phyloP scores from a whole-genome alignment of 495 filamentous ascomycete genomes.

The Sporormia fimetaria region DNA sequence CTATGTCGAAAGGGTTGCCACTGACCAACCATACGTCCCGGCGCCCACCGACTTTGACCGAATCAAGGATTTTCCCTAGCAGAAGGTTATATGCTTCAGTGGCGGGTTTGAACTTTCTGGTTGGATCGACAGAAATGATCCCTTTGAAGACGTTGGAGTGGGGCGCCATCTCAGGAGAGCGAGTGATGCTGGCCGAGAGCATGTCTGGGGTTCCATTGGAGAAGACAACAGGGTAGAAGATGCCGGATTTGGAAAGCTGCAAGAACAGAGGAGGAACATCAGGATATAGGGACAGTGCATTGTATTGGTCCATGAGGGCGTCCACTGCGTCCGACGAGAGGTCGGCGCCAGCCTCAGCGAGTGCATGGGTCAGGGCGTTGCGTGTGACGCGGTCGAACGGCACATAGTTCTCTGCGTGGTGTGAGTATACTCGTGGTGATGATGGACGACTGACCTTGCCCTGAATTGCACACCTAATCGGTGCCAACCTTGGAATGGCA shows the following conservation, averaged over 20 bases:
- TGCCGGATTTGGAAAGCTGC: constrained; percentile 30
- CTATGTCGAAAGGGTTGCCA: constrained; percentile 73
- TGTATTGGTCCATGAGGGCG: constrained; percentile 53
- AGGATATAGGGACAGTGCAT: constrained; percentile 55
- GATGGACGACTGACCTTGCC: too few relatives aligned
- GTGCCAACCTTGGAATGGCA: too few relatives aligned
- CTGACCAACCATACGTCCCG: constrained; percentile 59
- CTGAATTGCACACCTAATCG: too few relatives aligned
- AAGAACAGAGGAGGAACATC: constrained; percentile 48
- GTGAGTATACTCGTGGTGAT: too few relatives aligned
- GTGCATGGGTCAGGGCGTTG: constrained; percentile 52
- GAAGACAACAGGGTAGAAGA: constrained; percentile 52
- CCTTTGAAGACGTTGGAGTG: constrained; percentile 42
- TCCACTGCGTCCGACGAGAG: constrained; percentile 37
- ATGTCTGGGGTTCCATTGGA: constrained; percentile 60
- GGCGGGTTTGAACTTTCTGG: constrained; percentile 57
- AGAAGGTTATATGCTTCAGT: constrained; percentile 53
- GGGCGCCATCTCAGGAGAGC: constrained; percentile 45
- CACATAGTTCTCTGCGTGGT: constrained; percentile 37
- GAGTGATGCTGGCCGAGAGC: constrained; percentile 48
- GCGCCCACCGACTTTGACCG: constrained; percentile 37
- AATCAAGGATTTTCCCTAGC: constrained; percentile 25
- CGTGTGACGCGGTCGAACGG: constrained; percentile 55
- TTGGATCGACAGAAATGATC: constrained; percentile 50
- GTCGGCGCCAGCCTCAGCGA: constrained; percentile 41